phyloP scores from a whole-genome alignment of 1,139 yeast species.

The Hanseniaspora gamundiae region DNA sequence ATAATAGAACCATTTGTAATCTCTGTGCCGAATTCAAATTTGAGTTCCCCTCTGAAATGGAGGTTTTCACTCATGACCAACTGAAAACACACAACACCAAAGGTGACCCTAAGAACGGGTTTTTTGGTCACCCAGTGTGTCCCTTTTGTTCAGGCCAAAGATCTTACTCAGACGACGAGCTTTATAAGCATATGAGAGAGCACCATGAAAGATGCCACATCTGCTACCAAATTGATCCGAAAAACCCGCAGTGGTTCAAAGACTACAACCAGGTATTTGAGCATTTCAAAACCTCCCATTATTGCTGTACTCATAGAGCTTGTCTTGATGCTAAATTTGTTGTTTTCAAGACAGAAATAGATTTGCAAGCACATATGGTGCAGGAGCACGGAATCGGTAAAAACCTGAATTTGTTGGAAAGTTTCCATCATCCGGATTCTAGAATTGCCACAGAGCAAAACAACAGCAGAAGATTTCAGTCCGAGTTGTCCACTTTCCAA shows the following conservation, averaged over 20 bases:
- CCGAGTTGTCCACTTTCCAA: conserved; percentile 55
- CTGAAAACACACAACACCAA: conserved; percentile 56
- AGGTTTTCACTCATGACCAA: conserved; percentile 47
- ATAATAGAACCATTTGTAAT: conserved; percentile 51
- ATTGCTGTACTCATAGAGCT: conserved; percentile 63
- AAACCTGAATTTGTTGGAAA: conserved; percentile 12
- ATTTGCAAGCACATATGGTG: conserved; percentile 78
- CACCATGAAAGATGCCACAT: conserved; percentile 82
- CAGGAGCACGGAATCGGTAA: conserved; percentile 62
- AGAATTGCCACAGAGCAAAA: conserved; percentile 9
- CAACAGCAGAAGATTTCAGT: conserved; percentile 38
- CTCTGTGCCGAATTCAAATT: conserved; percentile 67
- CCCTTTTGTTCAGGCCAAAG: conserved; percentile 62
- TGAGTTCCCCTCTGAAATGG: conserved; percentile 63
- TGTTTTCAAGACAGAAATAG: conserved; percentile 79
- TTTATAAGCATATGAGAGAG: conserved; percentile 70
- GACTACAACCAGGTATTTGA: conserved; percentile 61
- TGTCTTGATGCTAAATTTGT: conserved; percentile 87
- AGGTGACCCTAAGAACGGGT: conserved; percentile 57
- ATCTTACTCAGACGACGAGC: conserved; percentile 83
- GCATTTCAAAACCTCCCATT: conserved; percentile 69
- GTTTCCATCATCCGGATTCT: conserved; percentile 15
- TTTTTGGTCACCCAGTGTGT: conserved; percentile 84
- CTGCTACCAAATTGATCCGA: conserved; percentile 61
- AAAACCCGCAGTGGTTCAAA: conserved; percentile 63